Evolutionary conservation across 495 filamentous ascomycete genomes (phyloP).

Genomic region (Trichoderma reesei): DNA sequence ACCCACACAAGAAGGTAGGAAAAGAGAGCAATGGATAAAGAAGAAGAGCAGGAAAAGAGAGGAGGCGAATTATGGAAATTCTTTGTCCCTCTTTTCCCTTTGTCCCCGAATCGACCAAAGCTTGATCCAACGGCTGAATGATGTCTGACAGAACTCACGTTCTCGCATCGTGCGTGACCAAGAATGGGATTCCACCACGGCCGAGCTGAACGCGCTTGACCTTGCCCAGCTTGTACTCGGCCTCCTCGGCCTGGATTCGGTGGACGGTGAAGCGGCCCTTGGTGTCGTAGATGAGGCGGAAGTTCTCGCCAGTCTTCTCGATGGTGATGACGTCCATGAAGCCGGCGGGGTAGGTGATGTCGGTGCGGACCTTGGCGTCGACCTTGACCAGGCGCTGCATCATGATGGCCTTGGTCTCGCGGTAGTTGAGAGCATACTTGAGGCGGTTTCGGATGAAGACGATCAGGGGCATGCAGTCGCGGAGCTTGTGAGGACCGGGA

Average conservation of each 20-base stretch:
- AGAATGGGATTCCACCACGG: constrained; percentile 99
- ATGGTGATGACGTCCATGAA: constrained; percentile 99
- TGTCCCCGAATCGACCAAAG: constrained; percentile 66
- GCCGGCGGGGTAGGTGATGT: constrained; percentile 91
- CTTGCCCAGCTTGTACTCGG: constrained; percentile 98
- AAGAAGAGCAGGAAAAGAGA: constrained; percentile 13
- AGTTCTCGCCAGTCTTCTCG: constrained; percentile 99
- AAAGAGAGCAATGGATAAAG: neutral
- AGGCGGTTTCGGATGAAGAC: constrained; percentile 98
- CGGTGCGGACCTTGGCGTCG: constrained; percentile 98
- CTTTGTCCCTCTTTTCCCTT: neutral
- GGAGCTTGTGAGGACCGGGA: constrained; percentile 96
- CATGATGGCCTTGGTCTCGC: constrained; percentile 93
- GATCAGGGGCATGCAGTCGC: constrained; percentile 97
- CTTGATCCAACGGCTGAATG: constrained; percentile 99
- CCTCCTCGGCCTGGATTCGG: constrained; percentile 96
- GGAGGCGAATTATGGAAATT: constrained; percentile 14
- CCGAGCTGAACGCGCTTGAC: constrained; percentile 98
- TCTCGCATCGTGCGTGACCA: constrained; percentile 99
- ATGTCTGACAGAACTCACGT: constrained; percentile 93
- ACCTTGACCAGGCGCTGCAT: constrained; percentile 99
- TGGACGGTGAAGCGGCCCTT: constrained; percentile 99
- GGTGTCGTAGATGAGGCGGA: constrained; percentile 99
- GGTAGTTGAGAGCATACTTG: constrained; percentile 98
- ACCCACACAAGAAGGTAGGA: no score